Conservation (phyloP, 371 early-diverging fungal genomes). For the Thermomucor indicae-seudaticae region DNA sequence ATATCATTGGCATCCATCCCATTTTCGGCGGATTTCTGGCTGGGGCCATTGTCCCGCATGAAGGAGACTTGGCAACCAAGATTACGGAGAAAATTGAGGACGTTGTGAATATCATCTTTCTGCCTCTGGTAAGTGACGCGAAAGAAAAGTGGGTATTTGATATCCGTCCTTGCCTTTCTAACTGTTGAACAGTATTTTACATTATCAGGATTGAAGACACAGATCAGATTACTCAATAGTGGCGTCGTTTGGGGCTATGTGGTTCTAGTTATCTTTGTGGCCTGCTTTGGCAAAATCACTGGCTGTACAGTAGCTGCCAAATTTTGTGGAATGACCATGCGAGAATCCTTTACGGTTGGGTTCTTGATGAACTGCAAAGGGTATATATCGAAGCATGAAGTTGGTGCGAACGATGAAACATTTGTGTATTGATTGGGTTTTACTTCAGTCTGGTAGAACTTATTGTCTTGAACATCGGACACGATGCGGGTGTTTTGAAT, state of each 20-base stretch:
- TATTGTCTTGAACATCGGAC: slow-evolving; percentile 90
- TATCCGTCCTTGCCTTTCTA: neutral
- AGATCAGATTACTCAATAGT: slow-evolving; percentile 70
- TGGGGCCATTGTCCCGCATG: slow-evolving; percentile 87
- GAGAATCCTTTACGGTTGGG: slow-evolving; percentile 87
- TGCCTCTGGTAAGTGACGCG: slow-evolving; percentile 67
- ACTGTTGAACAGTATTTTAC: slow-evolving; percentile 71
- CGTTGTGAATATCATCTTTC: slow-evolving; percentile 77
- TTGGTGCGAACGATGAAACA: neutral
- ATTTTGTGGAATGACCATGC: slow-evolving; percentile 63
- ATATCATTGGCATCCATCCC: slow-evolving; percentile 84
- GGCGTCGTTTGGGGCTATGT: slow-evolving; percentile 77
- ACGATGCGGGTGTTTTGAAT: slow-evolving; percentile 80
- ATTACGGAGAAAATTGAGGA: slow-evolving; percentile 94
- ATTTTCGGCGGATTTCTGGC: slow-evolving; percentile 92
- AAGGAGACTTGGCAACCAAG: slow-evolving; percentile 80
- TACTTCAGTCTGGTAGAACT: slow-evolving; percentile 75
- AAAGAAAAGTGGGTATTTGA: neutral
- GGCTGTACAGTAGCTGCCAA: slow-evolving; percentile 78
- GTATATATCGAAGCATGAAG: slow-evolving; percentile 13
- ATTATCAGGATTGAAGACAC: slow-evolving; percentile 86
- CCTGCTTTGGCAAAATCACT: slow-evolving; percentile 83
- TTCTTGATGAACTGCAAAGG: slow-evolving; percentile 96
- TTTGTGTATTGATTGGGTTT: slow-evolving; percentile 2
- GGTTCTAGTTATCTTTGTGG: slow-evolving; percentile 69